Conservation (phyloP, 2,329 filamentous ascomycete species). For the Aspergillus sp. region DNA sequence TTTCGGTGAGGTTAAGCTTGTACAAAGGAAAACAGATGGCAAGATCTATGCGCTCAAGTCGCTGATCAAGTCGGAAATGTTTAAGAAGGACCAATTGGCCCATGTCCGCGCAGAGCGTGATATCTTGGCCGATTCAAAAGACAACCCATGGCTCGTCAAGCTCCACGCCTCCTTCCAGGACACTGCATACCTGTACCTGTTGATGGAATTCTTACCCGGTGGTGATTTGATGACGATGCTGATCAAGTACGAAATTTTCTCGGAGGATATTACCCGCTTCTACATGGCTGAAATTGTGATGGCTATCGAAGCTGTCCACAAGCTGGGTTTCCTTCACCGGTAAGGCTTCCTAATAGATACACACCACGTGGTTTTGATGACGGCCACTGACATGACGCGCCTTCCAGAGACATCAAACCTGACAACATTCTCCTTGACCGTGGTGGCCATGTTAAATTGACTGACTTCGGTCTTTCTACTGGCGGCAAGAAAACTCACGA, state of each 20-base stretch:
- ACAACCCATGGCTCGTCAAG: constrained; percentile 99
- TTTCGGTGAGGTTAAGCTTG: constrained; percentile 96
- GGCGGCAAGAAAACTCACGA: constrained; percentile 98
- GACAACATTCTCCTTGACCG: constrained; percentile 97
- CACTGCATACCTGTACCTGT: constrained; percentile 92
- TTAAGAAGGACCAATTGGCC: constrained; percentile 97
- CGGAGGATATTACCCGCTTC: constrained; percentile 96
- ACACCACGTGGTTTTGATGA: background rate
- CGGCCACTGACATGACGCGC: constrained; percentile 5
- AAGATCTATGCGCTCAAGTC: constrained; percentile 99
- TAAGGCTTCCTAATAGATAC: constrained; percentile 52
- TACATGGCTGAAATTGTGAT: constrained; percentile 98
- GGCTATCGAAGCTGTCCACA: constrained; percentile 98
- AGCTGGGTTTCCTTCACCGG: constrained; percentile 97
- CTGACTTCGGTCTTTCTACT: constrained; percentile 96
- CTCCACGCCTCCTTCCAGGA: constrained; percentile 98
- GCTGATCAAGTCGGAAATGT: constrained; percentile 98
- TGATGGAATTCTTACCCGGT: constrained; percentile 98
- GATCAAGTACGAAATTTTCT: constrained; percentile 99
- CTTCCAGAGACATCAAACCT: constrained; percentile 88
- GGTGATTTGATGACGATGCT: constrained; percentile 99
- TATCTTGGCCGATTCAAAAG: constrained; percentile 91
- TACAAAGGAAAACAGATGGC: constrained; percentile 93
- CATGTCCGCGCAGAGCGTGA: constrained; percentile 98
- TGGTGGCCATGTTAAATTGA: constrained; percentile 96